Conservation (phyloP, 2,329 filamentous ascomycete species). For the Trichoderma harzianum region DNA sequence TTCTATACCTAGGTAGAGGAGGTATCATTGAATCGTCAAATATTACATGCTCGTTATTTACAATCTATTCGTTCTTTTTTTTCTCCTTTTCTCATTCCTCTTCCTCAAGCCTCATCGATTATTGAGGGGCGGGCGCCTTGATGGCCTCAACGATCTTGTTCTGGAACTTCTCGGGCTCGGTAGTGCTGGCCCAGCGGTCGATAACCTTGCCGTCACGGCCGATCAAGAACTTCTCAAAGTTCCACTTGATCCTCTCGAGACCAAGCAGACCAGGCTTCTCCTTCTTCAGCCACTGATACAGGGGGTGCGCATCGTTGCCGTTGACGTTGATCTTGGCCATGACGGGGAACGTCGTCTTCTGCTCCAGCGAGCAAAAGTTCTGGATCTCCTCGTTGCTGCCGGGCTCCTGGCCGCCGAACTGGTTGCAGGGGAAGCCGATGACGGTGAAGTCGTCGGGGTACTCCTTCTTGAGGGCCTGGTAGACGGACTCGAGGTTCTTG, state of each 20-base stretch:
- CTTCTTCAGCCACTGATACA: conserved; percentile 61
- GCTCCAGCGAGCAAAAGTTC: conserved; percentile 82
- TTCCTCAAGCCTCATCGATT: neutral
- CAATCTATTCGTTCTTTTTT: neutral
- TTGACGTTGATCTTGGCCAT: conserved; percentile 94
- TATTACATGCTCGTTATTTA: neutral
- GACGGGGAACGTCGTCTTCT: conserved; percentile 79
- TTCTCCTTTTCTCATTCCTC: neutral
- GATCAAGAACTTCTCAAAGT: conserved; percentile 98
- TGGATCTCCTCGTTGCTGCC: conserved; percentile 78
- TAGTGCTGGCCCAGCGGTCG: conserved; percentile 80
- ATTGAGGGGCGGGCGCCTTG: conserved; percentile 38
- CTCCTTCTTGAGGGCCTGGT: conserved; percentile 68
- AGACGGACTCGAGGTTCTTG: conserved; percentile 83
- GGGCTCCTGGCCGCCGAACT: conserved; percentile 89
- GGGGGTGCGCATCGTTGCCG: conserved; percentile 54
- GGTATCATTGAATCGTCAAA: neutral
- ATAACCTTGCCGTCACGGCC: conserved; percentile 82
- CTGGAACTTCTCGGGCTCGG: conserved; percentile 81
- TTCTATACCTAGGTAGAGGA: neutral
- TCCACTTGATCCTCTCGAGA: conserved; percentile 94
- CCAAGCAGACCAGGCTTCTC: conserved; percentile 81
- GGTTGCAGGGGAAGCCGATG: conserved; percentile 97
- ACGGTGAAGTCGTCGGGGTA: conserved; percentile 77
- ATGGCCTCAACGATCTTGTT: conserved; percentile 72